Percentiles rank a stretch among this genome's conserved stretches.
Conservation (phyloP, 1,284 basidiomycete species). For the Fomitiporia mediterranea region DNA sequence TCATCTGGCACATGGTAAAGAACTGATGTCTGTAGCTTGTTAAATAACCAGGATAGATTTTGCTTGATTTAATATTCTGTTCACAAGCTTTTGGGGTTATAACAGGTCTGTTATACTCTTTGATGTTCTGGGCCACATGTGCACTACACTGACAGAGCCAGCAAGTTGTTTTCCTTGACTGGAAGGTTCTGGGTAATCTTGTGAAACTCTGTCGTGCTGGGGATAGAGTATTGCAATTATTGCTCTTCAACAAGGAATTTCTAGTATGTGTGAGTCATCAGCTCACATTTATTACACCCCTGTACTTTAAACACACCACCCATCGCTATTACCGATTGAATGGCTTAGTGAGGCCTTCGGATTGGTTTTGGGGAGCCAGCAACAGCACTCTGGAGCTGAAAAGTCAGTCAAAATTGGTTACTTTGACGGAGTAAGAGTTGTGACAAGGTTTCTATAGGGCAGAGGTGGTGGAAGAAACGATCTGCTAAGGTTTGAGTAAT, state of each 20-base stretch:
- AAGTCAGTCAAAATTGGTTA: too few species aligned
- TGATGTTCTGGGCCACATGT: conserved; percentile 53
- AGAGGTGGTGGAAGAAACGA: too few species aligned
- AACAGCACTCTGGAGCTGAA: too few species aligned
- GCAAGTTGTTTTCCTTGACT: conserved; percentile 31
- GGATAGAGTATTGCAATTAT: conserved; percentile 48
- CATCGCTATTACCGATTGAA: conserved; percentile 61
- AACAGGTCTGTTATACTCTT: conserved; percentile 57
- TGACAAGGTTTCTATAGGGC: too few species aligned
- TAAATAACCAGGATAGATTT: conserved; percentile 52
- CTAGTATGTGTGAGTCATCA: conserved; percentile 43
- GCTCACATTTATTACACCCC: conserved; percentile 60
- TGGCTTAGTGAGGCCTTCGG: conserved; percentile 64
- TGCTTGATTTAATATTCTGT: conserved; percentile 46
- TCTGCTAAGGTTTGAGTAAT: too few species aligned
- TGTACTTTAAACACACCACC: conserved; percentile 63
- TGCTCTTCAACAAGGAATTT: conserved; percentile 62
- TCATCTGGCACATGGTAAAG: too few species aligned
- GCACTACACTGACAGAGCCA: conserved; percentile 37
- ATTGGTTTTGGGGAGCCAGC: too few species aligned
- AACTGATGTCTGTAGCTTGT: too few species aligned
- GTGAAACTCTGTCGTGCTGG: conserved; percentile 32
- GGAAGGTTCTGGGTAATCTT: conserved; percentile 36
- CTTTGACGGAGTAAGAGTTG: too few species aligned
- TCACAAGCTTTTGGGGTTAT: conserved; percentile 53